Evolutionary conservation across 352 stramenopile species (phyloP), one percentile per base, ranked within the genome.

Genomic region (Phytophthora citrophthora): DNA sequence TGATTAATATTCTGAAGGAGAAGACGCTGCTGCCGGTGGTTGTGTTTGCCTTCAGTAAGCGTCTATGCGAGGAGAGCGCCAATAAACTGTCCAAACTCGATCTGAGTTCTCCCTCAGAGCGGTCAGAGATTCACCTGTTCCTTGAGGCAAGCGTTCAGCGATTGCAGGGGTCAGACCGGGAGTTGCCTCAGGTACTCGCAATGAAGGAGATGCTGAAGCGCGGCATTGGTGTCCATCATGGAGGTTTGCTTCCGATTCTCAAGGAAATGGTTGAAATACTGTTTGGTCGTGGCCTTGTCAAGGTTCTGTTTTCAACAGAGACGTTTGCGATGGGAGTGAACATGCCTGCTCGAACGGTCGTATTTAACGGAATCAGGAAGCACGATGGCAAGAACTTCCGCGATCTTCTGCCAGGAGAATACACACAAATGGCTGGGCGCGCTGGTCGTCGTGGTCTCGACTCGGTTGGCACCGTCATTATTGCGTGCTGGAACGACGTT

Each of bases 251-350:
- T n/a, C 97, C 98, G 3, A 98, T 99, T 40, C 87, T 99, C 48
- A 99, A 99, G 74, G 98, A 99, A 70, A 98, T 99, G 77, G 97
- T 99, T n/a, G 97, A 99, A 74, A 99, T 99, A 41, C 81, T 99
- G 31, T 99, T 99, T 79, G 93, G 88, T 32, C 78, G 94, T 20
- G 96, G 96, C 9, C 81, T 99, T 13, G 95, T 99, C 45, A 99
- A 99, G 69, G 88, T 98, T 48, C 77, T 99, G 1, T 99, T 99
- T 69, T 98, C 97, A 4, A 99, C 98, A 2, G 98, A 99, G 69
- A 99, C 97, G 3, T 99, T 99, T 76, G 97, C 97, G 2, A 98
- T 99, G 89, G 97, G 98, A 64, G 95, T 99, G 4, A 99, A 99
- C 71, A 99, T 99, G 97, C 98, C 98, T 18, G 97, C 97, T 7